Percentiles rank a stretch among this genome's conserved stretches.
Evolutionary conservation across 2,329 filamentous ascomycete genomes (phyloP).

Genomic region (Colletotrichum magnum): DNA sequence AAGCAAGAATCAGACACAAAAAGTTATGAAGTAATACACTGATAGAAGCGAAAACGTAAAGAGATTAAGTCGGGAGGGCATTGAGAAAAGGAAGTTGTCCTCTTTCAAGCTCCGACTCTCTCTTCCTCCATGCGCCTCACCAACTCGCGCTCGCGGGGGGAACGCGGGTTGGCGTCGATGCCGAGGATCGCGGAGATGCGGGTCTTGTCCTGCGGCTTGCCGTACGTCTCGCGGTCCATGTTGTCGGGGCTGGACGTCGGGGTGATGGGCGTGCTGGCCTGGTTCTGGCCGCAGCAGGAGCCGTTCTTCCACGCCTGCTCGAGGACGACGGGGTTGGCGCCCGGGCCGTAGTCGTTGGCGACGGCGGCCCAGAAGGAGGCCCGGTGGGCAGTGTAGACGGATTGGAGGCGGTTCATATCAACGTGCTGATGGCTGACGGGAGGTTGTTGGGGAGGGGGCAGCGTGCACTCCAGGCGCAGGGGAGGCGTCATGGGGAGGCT

Average conservation of each 20-base stretch:
- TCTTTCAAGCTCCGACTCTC: slow-evolving; percentile 49
- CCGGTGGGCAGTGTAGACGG: slow-evolving; percentile 79
- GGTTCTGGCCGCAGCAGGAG: slow-evolving; percentile 56
- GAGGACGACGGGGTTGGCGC: slow-evolving; percentile 72
- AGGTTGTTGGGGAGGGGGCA: slow-evolving; percentile 54
- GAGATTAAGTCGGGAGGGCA: neutral
- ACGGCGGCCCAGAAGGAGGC: slow-evolving; percentile 81
- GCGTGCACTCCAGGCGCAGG: slow-evolving; percentile 73
- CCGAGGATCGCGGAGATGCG: slow-evolving; percentile 75
- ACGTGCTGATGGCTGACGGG: slow-evolving; percentile 60
- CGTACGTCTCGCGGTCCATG: slow-evolving; percentile 57
- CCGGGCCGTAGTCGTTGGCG: slow-evolving; percentile 78
- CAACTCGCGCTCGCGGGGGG: slow-evolving; percentile 70
- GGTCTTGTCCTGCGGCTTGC: slow-evolving; percentile 65
- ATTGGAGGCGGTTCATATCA: slow-evolving; percentile 76
- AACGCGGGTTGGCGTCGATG: slow-evolving; percentile 70
- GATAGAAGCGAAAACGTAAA: slow-evolving; percentile 28
- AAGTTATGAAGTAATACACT: slow-evolving; percentile 40
- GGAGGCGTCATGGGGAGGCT: slow-evolving; percentile 55
- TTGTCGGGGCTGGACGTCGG: slow-evolving; percentile 66
- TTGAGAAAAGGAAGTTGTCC: slow-evolving; percentile 44
- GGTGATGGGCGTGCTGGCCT: slow-evolving; percentile 64
- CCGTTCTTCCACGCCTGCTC: slow-evolving; percentile 79
- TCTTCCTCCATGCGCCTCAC: slow-evolving; percentile 70
- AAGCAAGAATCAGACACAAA: slow-evolving; percentile 32